These are phyloP conservation scores for Phaffomyces antillensis DNA, from an alignment of 805 yeast genomes.

Conservation along the genomic window DNA sequence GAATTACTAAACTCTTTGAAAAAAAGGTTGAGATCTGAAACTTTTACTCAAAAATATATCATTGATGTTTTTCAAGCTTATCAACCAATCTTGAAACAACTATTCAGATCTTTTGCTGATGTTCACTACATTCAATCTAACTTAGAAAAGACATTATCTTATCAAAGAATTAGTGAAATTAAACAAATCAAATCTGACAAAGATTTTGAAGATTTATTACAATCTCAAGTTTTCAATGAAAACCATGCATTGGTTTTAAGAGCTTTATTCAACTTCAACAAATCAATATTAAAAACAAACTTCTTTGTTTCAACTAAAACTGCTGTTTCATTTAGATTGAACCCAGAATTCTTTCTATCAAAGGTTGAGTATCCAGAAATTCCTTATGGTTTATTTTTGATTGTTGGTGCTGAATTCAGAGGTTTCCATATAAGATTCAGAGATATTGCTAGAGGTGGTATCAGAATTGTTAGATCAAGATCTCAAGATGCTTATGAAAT, in stretches of 20 bases:
- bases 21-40: conserved; percentile 86
- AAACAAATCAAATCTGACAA: conserved; percentile 66
- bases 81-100: conserved; percentile 64
- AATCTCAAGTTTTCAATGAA: conserved; percentile 64
- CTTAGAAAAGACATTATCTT: conserved; percentile 73
- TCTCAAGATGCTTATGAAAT: conserved; percentile 77
- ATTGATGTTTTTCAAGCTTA: conserved; percentile 67
- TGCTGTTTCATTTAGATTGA: conserved; percentile 86
- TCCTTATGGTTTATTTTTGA: conserved; percentile 90
- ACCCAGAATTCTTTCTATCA: conserved; percentile 76
- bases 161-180: conserved; percentile 76
- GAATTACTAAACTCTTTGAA: conserved; percentile 77
- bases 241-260: conserved; percentile 73
- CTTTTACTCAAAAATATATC: conserved; percentile 82
- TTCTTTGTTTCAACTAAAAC: conserved; percentile 91
- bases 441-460: conserved; percentile 98
- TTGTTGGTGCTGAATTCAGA: conserved; percentile 93
- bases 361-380: conserved; percentile 81
- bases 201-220: conserved; percentile 65
- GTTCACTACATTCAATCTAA: conserved; percentile 70
- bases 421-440: conserved; percentile 97
- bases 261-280: conserved; percentile 79
- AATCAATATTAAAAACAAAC: conserved; percentile 84
- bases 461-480: conserved; percentile 86
- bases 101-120: conserved; percentile 89